phyloP scores from a whole-genome alignment of 805 yeast species.

The Saccharomycopsis sp. region DNA sequence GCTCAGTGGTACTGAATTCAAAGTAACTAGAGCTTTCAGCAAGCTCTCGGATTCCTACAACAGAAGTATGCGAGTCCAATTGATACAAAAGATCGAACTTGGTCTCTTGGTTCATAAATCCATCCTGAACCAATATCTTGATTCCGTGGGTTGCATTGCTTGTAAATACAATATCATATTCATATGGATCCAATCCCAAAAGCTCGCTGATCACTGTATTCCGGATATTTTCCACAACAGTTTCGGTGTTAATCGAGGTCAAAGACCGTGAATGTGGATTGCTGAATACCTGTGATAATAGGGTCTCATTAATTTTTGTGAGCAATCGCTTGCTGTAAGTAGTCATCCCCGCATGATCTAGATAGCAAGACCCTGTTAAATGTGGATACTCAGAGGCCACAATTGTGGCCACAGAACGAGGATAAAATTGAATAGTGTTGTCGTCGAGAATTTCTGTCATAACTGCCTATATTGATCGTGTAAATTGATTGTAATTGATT shows the following conservation, averaged over 20 bases:
- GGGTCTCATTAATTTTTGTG: slow-evolving; percentile 22
- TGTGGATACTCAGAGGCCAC: slow-evolving; percentile 26
- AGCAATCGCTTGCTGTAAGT: slow-evolving; percentile 29
- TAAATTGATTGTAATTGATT: no score
- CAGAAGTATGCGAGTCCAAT: slow-evolving; percentile 36
- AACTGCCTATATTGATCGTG: neutral
- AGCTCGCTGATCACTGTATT: slow-evolving; percentile 26
- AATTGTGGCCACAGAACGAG: slow-evolving; percentile 16
- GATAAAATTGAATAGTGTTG: neutral
- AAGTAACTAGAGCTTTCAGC: slow-evolving; percentile 19
- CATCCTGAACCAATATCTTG: slow-evolving; percentile 32
- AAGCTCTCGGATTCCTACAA: slow-evolving; percentile 34
- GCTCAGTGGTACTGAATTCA: slow-evolving; percentile 2
- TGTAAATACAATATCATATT: slow-evolving; percentile 35
- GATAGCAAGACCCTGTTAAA: slow-evolving; percentile 25
- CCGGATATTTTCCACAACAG: slow-evolving; percentile 27
- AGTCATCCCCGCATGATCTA: slow-evolving; percentile 42
- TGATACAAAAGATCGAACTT: slow-evolving; percentile 23
- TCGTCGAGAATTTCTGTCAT: neutral
- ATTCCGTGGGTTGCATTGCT: slow-evolving; percentile 36
- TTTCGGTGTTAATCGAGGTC: slow-evolving; percentile 28
- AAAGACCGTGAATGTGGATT: slow-evolving; percentile 39
- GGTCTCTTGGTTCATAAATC: slow-evolving; percentile 22
- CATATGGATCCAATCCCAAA: slow-evolving; percentile 31
- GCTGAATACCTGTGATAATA: slow-evolving; percentile 27